Evolutionary conservation across 352 stramenopile species (phyloP).

Genomic region (Globisporangium acanthophoron): DNA sequence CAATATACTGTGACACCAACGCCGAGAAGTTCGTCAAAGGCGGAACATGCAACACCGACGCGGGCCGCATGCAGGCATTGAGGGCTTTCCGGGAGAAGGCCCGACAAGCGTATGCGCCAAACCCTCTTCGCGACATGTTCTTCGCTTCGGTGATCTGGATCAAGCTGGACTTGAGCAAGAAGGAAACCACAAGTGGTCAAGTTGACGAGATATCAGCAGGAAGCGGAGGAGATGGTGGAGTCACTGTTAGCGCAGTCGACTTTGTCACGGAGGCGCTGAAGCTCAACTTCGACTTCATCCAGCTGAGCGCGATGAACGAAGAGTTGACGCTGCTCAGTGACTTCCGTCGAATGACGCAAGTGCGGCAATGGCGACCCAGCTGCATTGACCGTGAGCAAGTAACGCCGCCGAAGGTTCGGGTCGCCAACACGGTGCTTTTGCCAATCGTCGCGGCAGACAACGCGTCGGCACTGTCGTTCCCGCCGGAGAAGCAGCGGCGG

Average conservation of each 20-base stretch:
- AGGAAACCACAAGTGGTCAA: not conserved
- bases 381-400: slow-evolving; percentile 40
- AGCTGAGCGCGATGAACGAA: slow-evolving; percentile 34
- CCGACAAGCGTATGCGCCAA: slow-evolving; percentile 21
- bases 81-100: slow-evolving; percentile 32
- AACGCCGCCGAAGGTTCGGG: slow-evolving; percentile 25
- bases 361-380: slow-evolving; percentile 38
- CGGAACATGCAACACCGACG: not conserved
- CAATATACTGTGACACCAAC: slow-evolving; percentile 53
- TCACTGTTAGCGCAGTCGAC: slow-evolving; percentile 34
- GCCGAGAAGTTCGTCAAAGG: slow-evolving; percentile 24
- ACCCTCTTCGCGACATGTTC: slow-evolving; percentile 36
- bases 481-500: slow-evolving; percentile 26
- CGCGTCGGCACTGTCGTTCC: slow-evolving; percentile 9
- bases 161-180: slow-evolving; percentile 50
- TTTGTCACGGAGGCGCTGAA: slow-evolving; percentile 52
- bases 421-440: slow-evolving; percentile 27
- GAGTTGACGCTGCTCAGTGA: slow-evolving; percentile 35
- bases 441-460: slow-evolving; percentile 22
- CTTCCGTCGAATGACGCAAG: slow-evolving; percentile 28
- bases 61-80: slow-evolving; percentile 11
- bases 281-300: slow-evolving; percentile 52
- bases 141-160: slow-evolving; percentile 49
- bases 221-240: not conserved
- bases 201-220: not conserved